Conservation (phyloP, 345 rosid genomes). For the Salix udensis region DNA sequence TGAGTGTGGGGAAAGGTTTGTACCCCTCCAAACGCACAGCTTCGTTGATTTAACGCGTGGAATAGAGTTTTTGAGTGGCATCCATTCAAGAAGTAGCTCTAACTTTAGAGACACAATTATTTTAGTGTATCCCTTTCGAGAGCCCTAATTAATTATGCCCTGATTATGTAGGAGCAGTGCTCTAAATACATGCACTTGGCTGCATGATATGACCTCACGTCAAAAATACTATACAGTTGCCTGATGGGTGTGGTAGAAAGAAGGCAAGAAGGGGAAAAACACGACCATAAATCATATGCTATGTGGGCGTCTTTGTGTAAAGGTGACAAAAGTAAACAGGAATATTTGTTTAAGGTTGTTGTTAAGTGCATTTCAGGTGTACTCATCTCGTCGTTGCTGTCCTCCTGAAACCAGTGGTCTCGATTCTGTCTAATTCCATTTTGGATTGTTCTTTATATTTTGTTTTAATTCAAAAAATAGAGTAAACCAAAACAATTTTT, state of each 20-base stretch:
- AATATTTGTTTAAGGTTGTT: neutral
- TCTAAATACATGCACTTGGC: slow-evolving; percentile 7
- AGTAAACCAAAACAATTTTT: too few relatives aligned
- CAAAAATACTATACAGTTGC: neutral
- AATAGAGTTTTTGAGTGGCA: neutral
- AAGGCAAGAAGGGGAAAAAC: neutral
- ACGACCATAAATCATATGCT: neutral
- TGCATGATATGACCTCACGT: slow-evolving; percentile 3
- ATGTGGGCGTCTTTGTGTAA: neutral
- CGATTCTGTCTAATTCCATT: too few relatives aligned
- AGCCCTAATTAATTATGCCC: slow-evolving; percentile 5
- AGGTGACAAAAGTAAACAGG: neutral
- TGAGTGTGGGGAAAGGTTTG: slow-evolving; percentile 25
- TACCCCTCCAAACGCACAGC: slow-evolving; percentile 27
- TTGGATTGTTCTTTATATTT: too few relatives aligned
- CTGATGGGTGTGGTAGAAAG: neutral
- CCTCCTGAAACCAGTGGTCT: too few relatives aligned
- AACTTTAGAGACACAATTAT: neutral
- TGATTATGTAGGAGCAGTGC: neutral
- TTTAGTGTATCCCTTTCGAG: neutral
- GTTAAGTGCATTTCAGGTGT: neutral
- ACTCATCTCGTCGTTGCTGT: neutral
- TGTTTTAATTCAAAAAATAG: too few relatives aligned
- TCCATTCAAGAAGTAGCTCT: neutral
- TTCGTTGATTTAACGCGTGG: slow-evolving; percentile 18